Conservation (phyloP, 306 rosid species). For the Castanopsis chinensis region DNA sequence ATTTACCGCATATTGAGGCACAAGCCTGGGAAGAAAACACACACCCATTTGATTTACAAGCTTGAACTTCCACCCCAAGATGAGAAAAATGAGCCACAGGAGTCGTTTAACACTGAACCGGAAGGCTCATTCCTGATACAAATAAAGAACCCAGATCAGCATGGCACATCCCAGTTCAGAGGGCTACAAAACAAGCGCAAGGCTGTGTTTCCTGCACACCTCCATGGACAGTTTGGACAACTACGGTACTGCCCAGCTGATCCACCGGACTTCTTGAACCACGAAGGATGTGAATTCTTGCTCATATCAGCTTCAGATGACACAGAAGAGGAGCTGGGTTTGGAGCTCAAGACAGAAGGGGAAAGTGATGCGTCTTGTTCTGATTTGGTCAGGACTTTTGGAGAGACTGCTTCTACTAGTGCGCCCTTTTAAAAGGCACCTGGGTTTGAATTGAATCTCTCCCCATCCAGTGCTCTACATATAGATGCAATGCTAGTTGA, state of each 20-base stretch:
- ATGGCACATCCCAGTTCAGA: not conserved
- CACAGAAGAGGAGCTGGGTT: no score
- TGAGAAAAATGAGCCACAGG: constrained; percentile 42
- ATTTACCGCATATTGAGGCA: constrained; percentile 52
- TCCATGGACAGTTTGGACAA: constrained; percentile 47
- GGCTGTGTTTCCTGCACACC: constrained; percentile 53
- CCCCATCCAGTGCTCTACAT: no score
- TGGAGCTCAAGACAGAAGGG: no score
- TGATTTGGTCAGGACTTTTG: no score
- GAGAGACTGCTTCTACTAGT: no score
- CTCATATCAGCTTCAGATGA: no score
- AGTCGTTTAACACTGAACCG: constrained; percentile 42
- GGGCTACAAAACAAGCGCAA: constrained; percentile 45
- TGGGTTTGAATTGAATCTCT: no score
- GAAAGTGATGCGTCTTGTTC: no score
- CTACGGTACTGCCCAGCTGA: not conserved
- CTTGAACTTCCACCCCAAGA: constrained; percentile 43
- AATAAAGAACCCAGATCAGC: constrained; percentile 52
- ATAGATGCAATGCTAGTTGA: no score
- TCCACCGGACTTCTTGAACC: no score
- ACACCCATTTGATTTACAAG: constrained; percentile 63
- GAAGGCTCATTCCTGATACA: constrained; percentile 54
- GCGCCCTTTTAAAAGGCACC: no score
- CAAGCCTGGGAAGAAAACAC: constrained; percentile 19
- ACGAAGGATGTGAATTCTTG: no score